phyloP scores from a whole-genome alignment of 208 protist species.

The Leishmania guyanensis region DNA sequence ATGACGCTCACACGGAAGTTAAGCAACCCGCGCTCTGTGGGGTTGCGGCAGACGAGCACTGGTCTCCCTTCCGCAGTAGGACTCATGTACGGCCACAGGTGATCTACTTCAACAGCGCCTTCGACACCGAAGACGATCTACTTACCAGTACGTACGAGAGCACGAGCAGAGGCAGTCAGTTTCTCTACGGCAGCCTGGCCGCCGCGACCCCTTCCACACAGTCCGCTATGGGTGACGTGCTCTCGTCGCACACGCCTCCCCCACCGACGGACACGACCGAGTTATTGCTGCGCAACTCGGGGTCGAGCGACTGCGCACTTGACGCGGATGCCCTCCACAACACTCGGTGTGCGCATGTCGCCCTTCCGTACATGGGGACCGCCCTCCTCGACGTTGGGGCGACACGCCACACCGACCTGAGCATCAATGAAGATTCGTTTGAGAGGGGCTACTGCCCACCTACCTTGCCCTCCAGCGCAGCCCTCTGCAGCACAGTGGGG shows the following conservation, averaged over 20 bases:
- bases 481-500: slow-evolving; percentile 5
- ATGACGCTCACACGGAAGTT: background rate
- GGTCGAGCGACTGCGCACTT: background rate
- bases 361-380: slow-evolving; percentile 15
- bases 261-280: background rate
- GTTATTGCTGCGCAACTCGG: background rate
- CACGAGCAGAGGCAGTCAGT: slow-evolving; percentile 11
- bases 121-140: background rate
- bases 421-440: background rate
- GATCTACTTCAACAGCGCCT: slow-evolving; percentile 4
- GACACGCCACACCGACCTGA: background rate
- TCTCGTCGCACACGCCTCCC: slow-evolving; percentile 4
- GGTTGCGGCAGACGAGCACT: background rate
- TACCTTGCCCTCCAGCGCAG: background rate
- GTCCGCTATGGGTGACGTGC: slow-evolving; percentile 9
- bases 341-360: background rate
- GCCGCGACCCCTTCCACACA: background rate
- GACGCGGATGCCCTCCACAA: background rate
- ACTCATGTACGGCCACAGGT: slow-evolving; percentile 10
- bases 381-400: slow-evolving; percentile 20
- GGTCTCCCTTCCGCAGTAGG: background rate
- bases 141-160: background rate
- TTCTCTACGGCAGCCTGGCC: background rate
- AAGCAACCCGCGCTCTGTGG: slow-evolving; percentile 6
- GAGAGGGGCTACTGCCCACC: slow-evolving; percentile 1